Base-by-base conservation (phyloP, 2,329 filamentous ascomycete genomes). In the Plenodomus lindquistii region DNA sequence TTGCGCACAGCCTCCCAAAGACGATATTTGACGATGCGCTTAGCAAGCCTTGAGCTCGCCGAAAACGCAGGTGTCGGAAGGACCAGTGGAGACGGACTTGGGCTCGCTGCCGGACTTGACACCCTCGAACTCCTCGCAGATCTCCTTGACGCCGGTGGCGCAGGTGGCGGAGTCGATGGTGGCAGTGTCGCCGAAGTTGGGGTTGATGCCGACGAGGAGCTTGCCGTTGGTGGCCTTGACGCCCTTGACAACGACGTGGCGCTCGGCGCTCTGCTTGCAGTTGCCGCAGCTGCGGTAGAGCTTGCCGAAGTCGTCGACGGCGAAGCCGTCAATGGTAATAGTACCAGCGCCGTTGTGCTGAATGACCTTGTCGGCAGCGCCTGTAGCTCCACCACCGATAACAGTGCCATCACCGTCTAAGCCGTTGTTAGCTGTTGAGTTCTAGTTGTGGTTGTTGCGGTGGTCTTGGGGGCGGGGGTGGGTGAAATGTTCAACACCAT, bases 131-230 rank as follows among this genome's bases (percentile, higher is more conserved):
- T 70, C 67, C 55, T 64, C 57, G 55, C 69, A 71, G 42, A 71
- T 61, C 15, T 50, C 52, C 55, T 70, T 63, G 42, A 64, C 61
- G 42, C 44, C 52, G 15, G 56, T 57, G 38, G 60, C 59, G 49
- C 67, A 68, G 31, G 61, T 65, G 29, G 47, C 34, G 41, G 62
- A 1, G 73, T 77, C 73, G 52, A 77, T 77, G 0, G 75, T 77
- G 53, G 79, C 77, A 18, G 75, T 76, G 53, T 79, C 77, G 15
- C 77, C 77, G 51, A 76, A 80, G 73, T 80, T 81, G 40, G 70
- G 69, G 70, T 80, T 81, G 62, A 81, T 79, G 24, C 77, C 77
- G 49, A 70, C 76, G 21, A 78, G 70, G 41, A 70, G 61, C 48
- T 78, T 78, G 46, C 71, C 66, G 35, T 69, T 63, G 51, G 73